Conservation (phyloP, 78 protist genomes). For the Cyanophora paradoxa region DNA sequence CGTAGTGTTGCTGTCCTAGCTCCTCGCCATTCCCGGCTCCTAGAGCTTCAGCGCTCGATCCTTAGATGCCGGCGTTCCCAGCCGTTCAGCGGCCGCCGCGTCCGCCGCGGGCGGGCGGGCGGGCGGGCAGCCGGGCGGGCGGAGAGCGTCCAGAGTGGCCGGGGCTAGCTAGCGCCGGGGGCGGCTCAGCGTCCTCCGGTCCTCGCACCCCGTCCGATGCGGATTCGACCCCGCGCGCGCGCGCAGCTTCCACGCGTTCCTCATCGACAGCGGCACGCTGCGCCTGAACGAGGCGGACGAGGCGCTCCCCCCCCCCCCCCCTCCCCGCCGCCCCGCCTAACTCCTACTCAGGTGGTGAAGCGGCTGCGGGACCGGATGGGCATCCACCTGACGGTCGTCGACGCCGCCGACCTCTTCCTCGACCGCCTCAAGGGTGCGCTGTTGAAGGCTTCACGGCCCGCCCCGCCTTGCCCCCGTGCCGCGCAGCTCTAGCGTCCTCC, state of each 20-base stretch:
- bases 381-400: constrained; percentile 49
- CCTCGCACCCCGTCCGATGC: too few relatives aligned
- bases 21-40: not conserved
- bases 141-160: too few relatives aligned
- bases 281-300: constrained; percentile 50
- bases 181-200: too few relatives aligned
- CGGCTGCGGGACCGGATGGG: constrained; percentile 42
- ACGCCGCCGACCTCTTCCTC: constrained; percentile 67
- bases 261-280: constrained; percentile 91
- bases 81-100: too few relatives aligned
- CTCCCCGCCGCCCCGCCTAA: not conserved
- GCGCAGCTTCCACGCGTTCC: constrained; percentile 22
- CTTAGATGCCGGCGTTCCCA: too few relatives aligned
- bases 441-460: too few relatives aligned
- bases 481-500: too few relatives aligned
- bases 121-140: too few relatives aligned
- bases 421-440: not conserved
- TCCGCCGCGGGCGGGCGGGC: too few relatives aligned
- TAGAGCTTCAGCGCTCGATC: constrained; percentile 11
- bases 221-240: too few relatives aligned
- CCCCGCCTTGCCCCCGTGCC: too few relatives aligned
- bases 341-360: constrained; percentile 20
- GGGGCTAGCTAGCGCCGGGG: too few relatives aligned
- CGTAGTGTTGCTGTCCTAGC: not conserved
- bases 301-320: not conserved